phyloP scores from a whole-genome alignment of 2,329 filamentous ascomycete species.

The Cladophialophora yegresii region DNA sequence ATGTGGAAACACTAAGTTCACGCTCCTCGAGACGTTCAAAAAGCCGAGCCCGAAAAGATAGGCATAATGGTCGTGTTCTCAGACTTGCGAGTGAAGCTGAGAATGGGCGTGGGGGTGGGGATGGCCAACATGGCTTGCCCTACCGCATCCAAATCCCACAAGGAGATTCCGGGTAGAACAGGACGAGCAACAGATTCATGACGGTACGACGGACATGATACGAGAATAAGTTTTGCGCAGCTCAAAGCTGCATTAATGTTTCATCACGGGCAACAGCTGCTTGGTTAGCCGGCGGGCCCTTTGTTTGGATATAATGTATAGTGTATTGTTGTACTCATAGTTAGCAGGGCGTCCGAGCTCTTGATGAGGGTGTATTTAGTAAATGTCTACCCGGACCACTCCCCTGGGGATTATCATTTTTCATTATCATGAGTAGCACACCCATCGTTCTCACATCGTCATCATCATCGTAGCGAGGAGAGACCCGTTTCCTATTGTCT shows the following conservation, averaged over 20 bases:
- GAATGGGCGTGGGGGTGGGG: not conserved
- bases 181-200: not conserved
- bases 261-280: not conserved
- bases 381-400: not conserved
- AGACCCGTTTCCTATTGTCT: not conserved
- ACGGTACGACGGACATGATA: not conserved
- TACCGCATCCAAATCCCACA: constrained; percentile 23
- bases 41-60: not conserved
- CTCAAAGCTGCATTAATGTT: not conserved
- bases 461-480: not conserved
- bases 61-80: constrained; percentile 10
- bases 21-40: not conserved
- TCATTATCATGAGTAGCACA: not conserved
- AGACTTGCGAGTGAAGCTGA: constrained; percentile 24
- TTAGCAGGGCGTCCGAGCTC: not conserved
- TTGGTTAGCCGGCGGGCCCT: not conserved
- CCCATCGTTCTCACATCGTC: not conserved
- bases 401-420: not conserved
- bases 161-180: not conserved
- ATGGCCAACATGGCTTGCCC: constrained; percentile 15
- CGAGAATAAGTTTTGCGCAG: not conserved
- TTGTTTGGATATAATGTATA: not conserved
- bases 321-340: not conserved
- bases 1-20: not conserved
- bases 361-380: not conserved